Base-by-base conservation (phyloP, 495 filamentous ascomycete species). In the Trichoderma orchidacearum region DNA sequence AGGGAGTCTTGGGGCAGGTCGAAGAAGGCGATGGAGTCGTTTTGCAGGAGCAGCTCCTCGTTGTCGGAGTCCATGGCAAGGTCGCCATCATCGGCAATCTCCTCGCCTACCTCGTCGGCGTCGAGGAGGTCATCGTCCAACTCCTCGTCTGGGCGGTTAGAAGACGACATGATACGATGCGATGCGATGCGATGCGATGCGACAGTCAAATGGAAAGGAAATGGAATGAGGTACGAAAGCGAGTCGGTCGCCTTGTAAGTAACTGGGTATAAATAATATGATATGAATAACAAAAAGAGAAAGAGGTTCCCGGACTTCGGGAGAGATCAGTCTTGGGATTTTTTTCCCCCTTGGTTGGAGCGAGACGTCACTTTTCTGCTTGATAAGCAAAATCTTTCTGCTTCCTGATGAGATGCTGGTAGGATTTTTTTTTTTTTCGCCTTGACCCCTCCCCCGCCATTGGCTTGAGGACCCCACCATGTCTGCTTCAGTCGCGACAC, bases 11-110 rank as follows among this genome's bases (percentile, higher is more conserved):
- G 84, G 75, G 95, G 90, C 1, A 66, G 65, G 71, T 96, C 93
- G 69, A 96, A 96, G 72, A 95, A 89, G 54, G 90, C 94, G 58
- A 81, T 73, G 58, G 87, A 91, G 75, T 97, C 90, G 72, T 97
- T 97, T 58, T 90, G 78, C 15, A 97, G 75, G 30, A 75, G 72
- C 53, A 96, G 81, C 64, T 90, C 88, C 66, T 90, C 74, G 32
- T 81, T 75, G 52, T 79, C 79, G 59, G 85, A 82, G 51, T 68
- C 68, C 23, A 54, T 56, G 51, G 67, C 66, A 27, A 63, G 70
- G 41, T 80, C 82, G 0, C 79, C 86, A 58, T 86, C 76, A 62
- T 91, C 85, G 29, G 80, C 83, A 61, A 89, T 84, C n/a, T 69
- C 70, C 34, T 80, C 74, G 52, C 83, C 61, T 9, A 74, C 75